phyloP scores from a whole-genome alignment of 2,329 filamentous ascomycete genomes.

The Fusarium denticulatum region DNA sequence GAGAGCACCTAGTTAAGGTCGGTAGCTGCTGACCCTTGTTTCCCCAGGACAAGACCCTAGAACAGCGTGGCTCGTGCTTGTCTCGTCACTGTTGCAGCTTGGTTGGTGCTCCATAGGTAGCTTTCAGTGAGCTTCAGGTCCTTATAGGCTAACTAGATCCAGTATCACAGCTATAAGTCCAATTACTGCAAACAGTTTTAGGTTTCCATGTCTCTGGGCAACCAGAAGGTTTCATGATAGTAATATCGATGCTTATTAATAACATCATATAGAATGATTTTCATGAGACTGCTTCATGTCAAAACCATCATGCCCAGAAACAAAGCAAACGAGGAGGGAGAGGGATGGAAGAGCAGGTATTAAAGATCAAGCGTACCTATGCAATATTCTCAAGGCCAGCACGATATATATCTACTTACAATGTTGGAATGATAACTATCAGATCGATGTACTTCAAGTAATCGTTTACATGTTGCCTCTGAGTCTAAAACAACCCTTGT shows the following conservation, averaged over 20 bases:
- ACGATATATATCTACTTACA: not conserved
- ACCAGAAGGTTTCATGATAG: not conserved
- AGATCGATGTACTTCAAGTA: not conserved
- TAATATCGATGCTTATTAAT: not conserved
- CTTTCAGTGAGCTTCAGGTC: constrained; percentile 3
- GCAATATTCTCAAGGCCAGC: not conserved
- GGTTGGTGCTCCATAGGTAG: not conserved
- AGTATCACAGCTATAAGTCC: not conserved
- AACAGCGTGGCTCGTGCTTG: constrained; percentile 37
- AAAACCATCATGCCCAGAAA: not conserved
- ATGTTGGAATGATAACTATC: not conserved
- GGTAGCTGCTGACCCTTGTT: constrained; percentile 23
- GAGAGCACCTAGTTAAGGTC: not conserved
- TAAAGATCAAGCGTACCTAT: not conserved
- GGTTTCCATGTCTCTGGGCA: not conserved
- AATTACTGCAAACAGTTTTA: not conserved
- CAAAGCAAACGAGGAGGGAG: not conserved
- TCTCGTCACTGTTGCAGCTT: constrained; percentile 21
- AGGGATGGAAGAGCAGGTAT: not conserved
- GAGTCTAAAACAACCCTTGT: constrained; percentile 16
- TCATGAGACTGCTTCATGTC: not conserved
- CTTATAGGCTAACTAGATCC: not conserved
- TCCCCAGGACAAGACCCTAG: not conserved
- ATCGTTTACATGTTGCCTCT: not conserved
- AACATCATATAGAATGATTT: not conserved